These are phyloP conservation scores for Diaporthe sp. DNA, from an alignment of 2,329 filamentous ascomycete genomes.

Conservation along the genomic window DNA sequence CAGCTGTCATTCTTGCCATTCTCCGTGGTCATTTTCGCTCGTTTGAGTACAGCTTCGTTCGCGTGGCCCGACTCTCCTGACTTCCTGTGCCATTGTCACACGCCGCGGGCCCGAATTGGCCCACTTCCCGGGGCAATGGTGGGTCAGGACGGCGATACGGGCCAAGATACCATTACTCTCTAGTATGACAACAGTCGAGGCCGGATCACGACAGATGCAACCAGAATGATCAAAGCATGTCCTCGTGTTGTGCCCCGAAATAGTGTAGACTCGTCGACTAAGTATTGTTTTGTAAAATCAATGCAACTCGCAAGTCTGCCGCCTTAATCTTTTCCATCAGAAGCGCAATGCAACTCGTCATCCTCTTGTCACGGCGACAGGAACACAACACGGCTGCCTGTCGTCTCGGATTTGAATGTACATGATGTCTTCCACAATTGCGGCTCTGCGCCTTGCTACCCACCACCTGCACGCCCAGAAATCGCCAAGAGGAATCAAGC, in stretches of 20 bases:
- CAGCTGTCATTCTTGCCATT: not conserved
- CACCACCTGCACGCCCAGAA: constrained; percentile 19
- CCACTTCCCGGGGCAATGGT: not conserved
- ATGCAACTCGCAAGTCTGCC: too few species aligned
- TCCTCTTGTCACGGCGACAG: too few species aligned
- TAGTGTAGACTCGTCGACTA: not conserved
- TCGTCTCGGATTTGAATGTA: not conserved
- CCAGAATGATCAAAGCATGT: not conserved
- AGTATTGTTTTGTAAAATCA: not conserved
- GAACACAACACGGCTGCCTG: not conserved
- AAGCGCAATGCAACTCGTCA: not conserved
- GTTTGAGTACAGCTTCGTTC: not conserved
- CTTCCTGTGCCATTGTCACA: not conserved
- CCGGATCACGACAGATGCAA: constrained; percentile 22
- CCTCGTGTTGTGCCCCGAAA: not conserved
- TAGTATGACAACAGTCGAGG: not conserved
- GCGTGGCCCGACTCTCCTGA: not conserved
- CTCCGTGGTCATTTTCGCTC: not conserved
- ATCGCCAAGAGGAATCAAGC: constrained; percentile 17
- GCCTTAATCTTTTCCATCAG: not conserved
- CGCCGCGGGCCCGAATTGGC: not conserved
- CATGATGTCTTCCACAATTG: not conserved
- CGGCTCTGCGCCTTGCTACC: constrained; percentile 18
- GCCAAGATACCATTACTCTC: not conserved
- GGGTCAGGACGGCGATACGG: not conserved